Percentiles rank a stretch among this genome's conserved stretches.
Evolutionary conservation across 306 rosid genomes (phyloP).

Genomic region (Cyclanthera cordifolia): DNA sequence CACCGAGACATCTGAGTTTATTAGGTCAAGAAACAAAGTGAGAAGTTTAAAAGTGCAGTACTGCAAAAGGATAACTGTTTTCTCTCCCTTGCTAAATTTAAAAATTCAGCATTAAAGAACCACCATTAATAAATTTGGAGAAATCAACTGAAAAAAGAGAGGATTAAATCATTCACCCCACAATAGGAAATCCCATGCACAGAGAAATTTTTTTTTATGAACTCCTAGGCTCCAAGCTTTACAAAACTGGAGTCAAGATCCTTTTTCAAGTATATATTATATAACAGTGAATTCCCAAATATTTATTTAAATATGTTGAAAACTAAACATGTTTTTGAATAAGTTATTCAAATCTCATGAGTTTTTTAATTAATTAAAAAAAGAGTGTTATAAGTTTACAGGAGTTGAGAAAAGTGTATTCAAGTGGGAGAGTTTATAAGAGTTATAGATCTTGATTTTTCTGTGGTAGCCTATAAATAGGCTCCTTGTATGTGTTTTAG

Average conservation of each 20-base stretch:
- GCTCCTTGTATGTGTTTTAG: too few relatives aligned
- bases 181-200: not conserved
- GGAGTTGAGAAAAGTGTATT: too few relatives aligned
- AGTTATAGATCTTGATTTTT: too few relatives aligned
- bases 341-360: too few relatives aligned
- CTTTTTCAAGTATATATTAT: not conserved
- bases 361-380: too few relatives aligned
- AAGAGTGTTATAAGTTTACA: too few relatives aligned
- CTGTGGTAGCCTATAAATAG: too few relatives aligned
- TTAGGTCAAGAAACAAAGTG: not conserved
- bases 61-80: not conserved
- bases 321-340: too few relatives aligned
- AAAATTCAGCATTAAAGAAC: not conserved
- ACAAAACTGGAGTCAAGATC: not conserved
- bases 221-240: not conserved
- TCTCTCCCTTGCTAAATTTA: not conserved
- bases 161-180: not conserved
- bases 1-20: not conserved
- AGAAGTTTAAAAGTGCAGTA: not conserved
- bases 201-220: not conserved
- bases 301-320: not conserved
- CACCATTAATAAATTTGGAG: not conserved
- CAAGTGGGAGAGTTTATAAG: too few relatives aligned
- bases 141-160: not conserved
- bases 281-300: not conserved